Evolutionary conservation across 2,329 filamentous ascomycete genomes (phyloP).

Genomic region (Phyllosticta citrichinensis): DNA sequence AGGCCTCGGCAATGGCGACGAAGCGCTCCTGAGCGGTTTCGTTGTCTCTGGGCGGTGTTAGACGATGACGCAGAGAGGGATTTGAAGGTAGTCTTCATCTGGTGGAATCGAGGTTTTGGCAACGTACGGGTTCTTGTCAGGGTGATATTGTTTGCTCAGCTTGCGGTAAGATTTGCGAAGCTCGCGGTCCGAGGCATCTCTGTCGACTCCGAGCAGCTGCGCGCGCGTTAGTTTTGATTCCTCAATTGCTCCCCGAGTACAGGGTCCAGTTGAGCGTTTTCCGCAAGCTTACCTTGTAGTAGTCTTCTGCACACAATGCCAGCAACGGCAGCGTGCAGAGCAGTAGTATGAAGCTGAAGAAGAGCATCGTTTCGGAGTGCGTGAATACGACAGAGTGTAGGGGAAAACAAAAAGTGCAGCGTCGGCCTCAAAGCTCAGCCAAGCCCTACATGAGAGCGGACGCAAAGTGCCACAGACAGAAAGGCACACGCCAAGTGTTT

Average conservation of each 20-base stretch:
- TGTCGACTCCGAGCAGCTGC: conserved; percentile 71
- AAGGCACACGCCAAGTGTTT: neutral
- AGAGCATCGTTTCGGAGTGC: conserved; percentile 3
- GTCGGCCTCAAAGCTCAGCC: neutral
- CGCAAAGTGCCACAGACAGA: neutral
- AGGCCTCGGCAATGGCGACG: conserved; percentile 87
- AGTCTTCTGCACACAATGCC: conserved; percentile 52
- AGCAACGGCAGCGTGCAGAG: conserved; percentile 35
- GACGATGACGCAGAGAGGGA: neutral
- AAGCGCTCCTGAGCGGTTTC: conserved; percentile 79
- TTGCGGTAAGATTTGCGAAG: conserved; percentile 90
- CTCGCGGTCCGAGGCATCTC: conserved; percentile 70
- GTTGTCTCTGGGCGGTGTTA: conserved; percentile 51
- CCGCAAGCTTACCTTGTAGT: conserved; percentile 55
- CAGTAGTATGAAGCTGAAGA: conserved; percentile 19
- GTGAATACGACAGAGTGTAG: neutral
- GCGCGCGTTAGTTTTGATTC: conserved; percentile 14
- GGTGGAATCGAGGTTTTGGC: neutral
- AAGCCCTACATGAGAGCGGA: conserved; percentile 6
- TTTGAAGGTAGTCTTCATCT: neutral
- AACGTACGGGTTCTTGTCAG: conserved; percentile 91
- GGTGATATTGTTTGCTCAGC: conserved; percentile 91
- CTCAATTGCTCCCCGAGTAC: neutral
- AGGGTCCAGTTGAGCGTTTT: neutral
- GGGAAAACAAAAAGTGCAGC: neutral